Base-by-base conservation (phyloP, 2,329 filamentous ascomycete species). In the Fusarium virguliforme region DNA sequence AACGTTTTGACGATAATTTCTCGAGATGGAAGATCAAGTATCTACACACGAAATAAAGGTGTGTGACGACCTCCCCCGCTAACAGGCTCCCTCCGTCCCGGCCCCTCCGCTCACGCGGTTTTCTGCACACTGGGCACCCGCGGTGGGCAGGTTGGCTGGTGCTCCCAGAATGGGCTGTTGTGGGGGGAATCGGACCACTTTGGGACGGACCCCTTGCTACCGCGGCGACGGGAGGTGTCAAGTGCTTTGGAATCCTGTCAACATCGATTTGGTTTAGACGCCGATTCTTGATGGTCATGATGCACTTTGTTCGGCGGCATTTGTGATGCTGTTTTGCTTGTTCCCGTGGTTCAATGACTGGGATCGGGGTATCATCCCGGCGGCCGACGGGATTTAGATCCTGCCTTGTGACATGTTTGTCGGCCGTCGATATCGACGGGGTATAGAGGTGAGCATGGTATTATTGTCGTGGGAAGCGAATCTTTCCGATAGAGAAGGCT, bases 51-150 rank as follows among this genome's bases (percentile, higher is more conserved):
- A 12, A 1, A 2, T 1, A 18, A 2, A 18, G 18, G 18, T 24
- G 13, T 4, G 18, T 24, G 18, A 18, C 18, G 2, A 18, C 18
- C 18, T 18, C 18, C 18, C 18, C 18, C 18, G 18, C 18, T 7
- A 51, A 51, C 48, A 22, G 4, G 15, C 28, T 34, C 48, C 6
- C 63, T 73, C 64, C 70, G 72, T 76, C 40, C 72, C 74, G 74
- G 74, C 72, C 70, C 67, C 72, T 71, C 74, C 74, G 74, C 74
- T 75, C 74, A 76, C 72, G 74, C 72, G 73, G 71, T 75, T 68
- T 46, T 71, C 18, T 18, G 18, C 18, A 18, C 18, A 18, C 18
- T 18, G 18, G 18, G 62, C 53, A 57, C 46, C 50, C 51, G 53
- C 35, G 58, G 72, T 64, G 67, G 67, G 65, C 68, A 68, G 38